Percentiles rank a stretch among this genome's conserved stretches.
These are phyloP conservation scores for Mycena vitilis DNA, from an alignment of 768 basidiomycete genomes.

Conservation along the genomic window DNA sequence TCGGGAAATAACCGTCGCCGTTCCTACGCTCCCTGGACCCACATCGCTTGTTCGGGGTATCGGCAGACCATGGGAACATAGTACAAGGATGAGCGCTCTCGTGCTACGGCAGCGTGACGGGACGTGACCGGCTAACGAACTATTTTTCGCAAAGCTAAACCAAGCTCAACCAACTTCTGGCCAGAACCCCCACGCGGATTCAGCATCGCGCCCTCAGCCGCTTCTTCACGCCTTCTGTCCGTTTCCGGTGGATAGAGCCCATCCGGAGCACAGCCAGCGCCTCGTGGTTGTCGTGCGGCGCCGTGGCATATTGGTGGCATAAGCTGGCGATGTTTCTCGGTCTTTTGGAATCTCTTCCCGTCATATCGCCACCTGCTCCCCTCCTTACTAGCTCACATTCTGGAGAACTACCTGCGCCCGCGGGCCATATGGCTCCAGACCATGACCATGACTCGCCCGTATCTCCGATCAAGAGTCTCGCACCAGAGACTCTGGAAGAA, in stretches of 20 bases:
- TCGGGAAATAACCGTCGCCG: background rate
- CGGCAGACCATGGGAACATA: conserved; percentile 27
- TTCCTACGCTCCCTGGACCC: conserved; percentile 12
- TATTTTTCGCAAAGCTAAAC: conserved; percentile 26
- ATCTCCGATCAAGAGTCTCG: conserved; percentile 41
- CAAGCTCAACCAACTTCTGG: conserved; percentile 20
- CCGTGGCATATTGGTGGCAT: conserved; percentile 30
- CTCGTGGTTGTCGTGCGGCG: conserved; percentile 38
- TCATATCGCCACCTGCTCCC: conserved; percentile 6
- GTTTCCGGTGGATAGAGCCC: conserved; percentile 26
- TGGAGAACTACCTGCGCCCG: conserved; percentile 17
- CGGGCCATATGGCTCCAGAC: conserved; percentile 32
- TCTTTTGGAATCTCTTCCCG: conserved; percentile 33
- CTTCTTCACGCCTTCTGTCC: conserved; percentile 22
- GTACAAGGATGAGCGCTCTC: conserved; percentile 12
- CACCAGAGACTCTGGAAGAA: conserved; percentile 50
- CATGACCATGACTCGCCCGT: background rate
- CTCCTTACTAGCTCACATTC: conserved; percentile 5
- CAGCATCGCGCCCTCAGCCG: conserved; percentile 3
- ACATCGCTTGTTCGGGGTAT: conserved; percentile 17
- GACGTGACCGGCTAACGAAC: conserved; percentile 26
- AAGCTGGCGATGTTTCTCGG: conserved; percentile 30
- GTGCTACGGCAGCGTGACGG: conserved; percentile 19
- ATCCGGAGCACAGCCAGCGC: conserved; percentile 32
- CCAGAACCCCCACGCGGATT: conserved; percentile 15